Evolutionary conservation across 139 green algal genomes (phyloP).

Genomic region (Gonium pectorale): DNA sequence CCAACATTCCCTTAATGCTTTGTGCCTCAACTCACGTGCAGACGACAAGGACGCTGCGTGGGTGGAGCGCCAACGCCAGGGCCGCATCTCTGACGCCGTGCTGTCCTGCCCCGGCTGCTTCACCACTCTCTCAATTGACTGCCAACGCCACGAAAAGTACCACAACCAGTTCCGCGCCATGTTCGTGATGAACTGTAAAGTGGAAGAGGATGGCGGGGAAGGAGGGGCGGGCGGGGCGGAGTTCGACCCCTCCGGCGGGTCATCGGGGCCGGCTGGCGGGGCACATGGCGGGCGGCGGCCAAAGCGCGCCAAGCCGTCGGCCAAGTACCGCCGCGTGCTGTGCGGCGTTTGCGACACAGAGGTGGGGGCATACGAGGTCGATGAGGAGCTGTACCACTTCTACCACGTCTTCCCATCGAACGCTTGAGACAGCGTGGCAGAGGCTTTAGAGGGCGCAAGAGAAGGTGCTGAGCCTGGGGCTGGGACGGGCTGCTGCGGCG

Average conservation of each 20-base stretch:
- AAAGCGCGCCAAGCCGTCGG: slow-evolving; percentile 17
- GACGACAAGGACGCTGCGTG: slow-evolving; percentile 68
- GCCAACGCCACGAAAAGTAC: slow-evolving; percentile 73
- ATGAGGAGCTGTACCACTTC: slow-evolving; percentile 67
- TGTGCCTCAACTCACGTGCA: no score
- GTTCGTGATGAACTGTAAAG: slow-evolving; percentile 80
- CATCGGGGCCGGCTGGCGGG: not conserved
- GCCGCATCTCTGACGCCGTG: slow-evolving; percentile 70
- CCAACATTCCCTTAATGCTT: no score
- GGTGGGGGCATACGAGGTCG: slow-evolving; percentile 49
- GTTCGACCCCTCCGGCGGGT: not conserved
- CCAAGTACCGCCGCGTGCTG: slow-evolving; percentile 43
- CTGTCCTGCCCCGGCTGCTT: slow-evolving; percentile 81
- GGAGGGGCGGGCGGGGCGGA: not conserved
- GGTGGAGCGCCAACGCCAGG: slow-evolving; percentile 50
- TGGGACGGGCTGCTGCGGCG: no score
- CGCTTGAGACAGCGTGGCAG: no score
- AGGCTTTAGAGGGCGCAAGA: no score
- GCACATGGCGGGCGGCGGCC: not conserved
- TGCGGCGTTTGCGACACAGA: slow-evolving; percentile 65
- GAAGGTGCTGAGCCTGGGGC: no score
- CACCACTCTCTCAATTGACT: slow-evolving; percentile 82
- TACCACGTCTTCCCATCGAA: slow-evolving; percentile 66
- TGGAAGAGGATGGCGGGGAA: slow-evolving; percentile 30
- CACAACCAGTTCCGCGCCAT: slow-evolving; percentile 75